A percentile compares a stretch with the other conserved stretches of the same genome.
Conservation (phyloP, 2,329 filamentous ascomycete species). For the Aureobasidium sp. region DNA sequence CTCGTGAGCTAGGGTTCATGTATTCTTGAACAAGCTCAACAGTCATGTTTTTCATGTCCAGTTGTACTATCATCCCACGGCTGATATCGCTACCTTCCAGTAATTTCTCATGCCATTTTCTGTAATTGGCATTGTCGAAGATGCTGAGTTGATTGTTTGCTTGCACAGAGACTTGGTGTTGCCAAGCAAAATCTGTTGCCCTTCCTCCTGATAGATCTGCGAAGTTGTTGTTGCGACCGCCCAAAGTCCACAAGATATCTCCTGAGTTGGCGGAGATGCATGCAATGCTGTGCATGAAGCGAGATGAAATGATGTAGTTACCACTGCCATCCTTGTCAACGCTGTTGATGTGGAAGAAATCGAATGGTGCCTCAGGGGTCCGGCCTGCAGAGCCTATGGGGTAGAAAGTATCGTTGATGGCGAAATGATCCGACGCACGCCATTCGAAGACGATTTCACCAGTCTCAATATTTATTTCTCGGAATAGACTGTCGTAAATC, state of each 20-base stretch:
- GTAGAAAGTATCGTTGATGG: constrained; percentile 21
- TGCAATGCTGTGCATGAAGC: constrained; percentile 38
- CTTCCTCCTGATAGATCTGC: constrained; percentile 3
- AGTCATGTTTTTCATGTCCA: constrained; percentile 21
- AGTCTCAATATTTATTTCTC: constrained; percentile 34
- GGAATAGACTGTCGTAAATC: constrained; percentile 36
- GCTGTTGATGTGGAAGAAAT: constrained; percentile 46
- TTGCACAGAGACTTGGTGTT: constrained; percentile 35
- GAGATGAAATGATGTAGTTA: constrained; percentile 43
- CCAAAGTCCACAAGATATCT: constrained; percentile 39
- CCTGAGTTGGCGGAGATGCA: constrained; percentile 37
- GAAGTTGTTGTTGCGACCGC: constrained; percentile 12
- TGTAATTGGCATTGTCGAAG: constrained; percentile 15
- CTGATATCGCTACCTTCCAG: constrained; percentile 18
- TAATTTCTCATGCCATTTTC: background rate
- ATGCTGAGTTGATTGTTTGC: constrained; percentile 13
- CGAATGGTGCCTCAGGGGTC: constrained; percentile 33
- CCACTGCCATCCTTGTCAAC: constrained; percentile 39
- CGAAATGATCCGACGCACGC: constrained; percentile 30
- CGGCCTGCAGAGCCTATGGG: constrained; percentile 31
- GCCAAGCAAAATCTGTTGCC: constrained; percentile 29
- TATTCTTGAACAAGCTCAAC: constrained; percentile 20
- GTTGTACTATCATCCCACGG: constrained; percentile 10
- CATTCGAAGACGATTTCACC: constrained; percentile 33
- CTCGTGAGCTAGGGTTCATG: constrained; percentile 24